Percentiles rank a stretch among this genome's conserved stretches.
Conservation (phyloP, 495 filamentous ascomycete species). For the Podospora appendiculata region DNA sequence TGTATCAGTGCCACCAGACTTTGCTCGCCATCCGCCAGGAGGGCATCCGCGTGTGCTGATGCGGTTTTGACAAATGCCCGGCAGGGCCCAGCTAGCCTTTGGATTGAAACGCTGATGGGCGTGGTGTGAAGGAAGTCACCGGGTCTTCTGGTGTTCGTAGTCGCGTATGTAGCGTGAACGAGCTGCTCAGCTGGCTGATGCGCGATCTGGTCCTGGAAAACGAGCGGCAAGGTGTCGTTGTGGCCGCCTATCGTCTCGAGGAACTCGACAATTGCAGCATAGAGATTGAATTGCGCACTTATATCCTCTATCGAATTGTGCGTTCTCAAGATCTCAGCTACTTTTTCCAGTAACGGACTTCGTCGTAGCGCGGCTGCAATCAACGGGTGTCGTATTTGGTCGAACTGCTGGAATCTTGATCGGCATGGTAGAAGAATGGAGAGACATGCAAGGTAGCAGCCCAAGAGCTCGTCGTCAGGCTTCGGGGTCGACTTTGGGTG, state of each 20-base stretch:
- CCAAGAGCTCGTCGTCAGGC: neutral
- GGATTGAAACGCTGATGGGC: too few relatives aligned
- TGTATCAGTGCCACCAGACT: neutral
- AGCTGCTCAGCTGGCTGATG: conserved; percentile 15
- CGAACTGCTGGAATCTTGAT: conserved; percentile 3
- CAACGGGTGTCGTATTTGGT: conserved; percentile 6
- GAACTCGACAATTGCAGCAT: conserved; percentile 22
- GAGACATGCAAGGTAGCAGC: conserved; percentile 12
- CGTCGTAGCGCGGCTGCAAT: conserved; percentile 19
- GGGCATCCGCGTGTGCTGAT: too few relatives aligned
- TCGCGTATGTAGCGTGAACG: neutral
- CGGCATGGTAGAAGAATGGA: conserved; percentile 4
- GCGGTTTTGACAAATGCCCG: too few relatives aligned
- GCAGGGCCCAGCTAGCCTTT: too few relatives aligned
- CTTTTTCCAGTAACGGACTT: conserved; percentile 24
- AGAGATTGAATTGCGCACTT: neutral
- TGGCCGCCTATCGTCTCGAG: conserved; percentile 16
- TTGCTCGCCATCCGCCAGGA: too few relatives aligned
- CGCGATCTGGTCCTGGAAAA: conserved; percentile 12
- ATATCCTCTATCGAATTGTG: conserved; percentile 22
- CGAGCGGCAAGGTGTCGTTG: conserved; percentile 2
- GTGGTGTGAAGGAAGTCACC: neutral
- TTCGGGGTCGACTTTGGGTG: neutral
- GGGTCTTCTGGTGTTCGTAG: neutral
- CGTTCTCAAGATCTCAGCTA: conserved; percentile 20